Evolutionary conservation across 768 basidiomycete genomes (phyloP).

Genomic region (Cubamyces lactineus): DNA sequence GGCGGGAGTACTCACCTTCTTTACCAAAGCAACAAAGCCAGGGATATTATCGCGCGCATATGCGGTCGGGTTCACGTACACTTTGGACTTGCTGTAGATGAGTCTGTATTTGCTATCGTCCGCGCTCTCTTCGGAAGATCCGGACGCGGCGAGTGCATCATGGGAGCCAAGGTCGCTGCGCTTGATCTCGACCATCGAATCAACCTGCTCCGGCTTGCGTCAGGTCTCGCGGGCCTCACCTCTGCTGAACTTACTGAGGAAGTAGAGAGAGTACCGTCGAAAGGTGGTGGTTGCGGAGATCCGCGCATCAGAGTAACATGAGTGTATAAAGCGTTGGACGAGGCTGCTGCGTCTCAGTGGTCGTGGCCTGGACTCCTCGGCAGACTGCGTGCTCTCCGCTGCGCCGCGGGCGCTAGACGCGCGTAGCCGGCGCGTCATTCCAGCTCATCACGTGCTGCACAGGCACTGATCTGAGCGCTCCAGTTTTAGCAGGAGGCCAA

Average conservation of each 20-base stretch:
- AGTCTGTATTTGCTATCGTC: conserved; percentile 65
- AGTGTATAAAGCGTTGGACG: conserved; percentile 10
- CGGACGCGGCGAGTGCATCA: conserved; percentile 14
- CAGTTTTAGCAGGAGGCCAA: conserved; percentile 21
- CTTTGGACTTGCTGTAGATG: conserved; percentile 90
- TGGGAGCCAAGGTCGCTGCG: conserved; percentile 16
- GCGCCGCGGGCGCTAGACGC: conserved; percentile 22
- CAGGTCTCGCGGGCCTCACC: not conserved
- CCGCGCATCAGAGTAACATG: conserved; percentile 27
- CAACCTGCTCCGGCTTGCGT: conserved; percentile 25
- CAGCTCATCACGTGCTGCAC: conserved; percentile 21
- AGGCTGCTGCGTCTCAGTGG: conserved; percentile 16
- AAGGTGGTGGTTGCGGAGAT: conserved; percentile 21
- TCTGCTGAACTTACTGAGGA: conserved; percentile 33
- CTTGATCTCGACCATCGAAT: conserved; percentile 39
- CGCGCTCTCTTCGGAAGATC: conserved; percentile 21
- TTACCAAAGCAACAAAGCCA: conserved; percentile 91
- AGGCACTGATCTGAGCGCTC: not conserved
- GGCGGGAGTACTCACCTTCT: conserved; percentile 59
- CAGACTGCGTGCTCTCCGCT: conserved; percentile 10
- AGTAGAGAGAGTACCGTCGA: conserved; percentile 50
- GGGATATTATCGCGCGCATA: conserved; percentile 92
- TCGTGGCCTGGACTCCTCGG: conserved; percentile 4
- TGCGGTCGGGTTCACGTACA: conserved; percentile 93
- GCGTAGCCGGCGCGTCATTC: conserved; percentile 24